Evolutionary conservation across 139 green algal species (phyloP).

Genomic region (Closterium sp.): DNA sequence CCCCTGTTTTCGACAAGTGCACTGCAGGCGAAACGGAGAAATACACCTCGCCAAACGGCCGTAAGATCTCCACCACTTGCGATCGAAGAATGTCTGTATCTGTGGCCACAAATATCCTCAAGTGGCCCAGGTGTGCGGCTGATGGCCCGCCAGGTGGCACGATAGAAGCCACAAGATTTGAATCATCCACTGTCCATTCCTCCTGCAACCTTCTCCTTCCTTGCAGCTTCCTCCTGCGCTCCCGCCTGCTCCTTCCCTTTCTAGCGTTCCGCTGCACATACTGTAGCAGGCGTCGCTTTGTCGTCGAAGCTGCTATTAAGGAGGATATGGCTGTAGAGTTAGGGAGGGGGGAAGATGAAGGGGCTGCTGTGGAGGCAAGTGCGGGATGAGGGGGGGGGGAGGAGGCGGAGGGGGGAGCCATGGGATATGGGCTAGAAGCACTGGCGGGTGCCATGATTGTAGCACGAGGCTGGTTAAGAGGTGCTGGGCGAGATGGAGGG

Average conservation of each 20-base stretch:
- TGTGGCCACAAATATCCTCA: background rate
- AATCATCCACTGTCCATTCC: background rate
- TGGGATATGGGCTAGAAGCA: background rate
- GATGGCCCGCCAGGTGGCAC: background rate
- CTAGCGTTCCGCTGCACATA: background rate
- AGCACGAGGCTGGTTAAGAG: no score
- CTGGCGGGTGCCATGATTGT: background rate
- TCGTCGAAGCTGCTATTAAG: background rate
- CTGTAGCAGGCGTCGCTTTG: background rate
- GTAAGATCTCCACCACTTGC: background rate
- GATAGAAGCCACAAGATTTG: background rate
- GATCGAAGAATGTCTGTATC: background rate
- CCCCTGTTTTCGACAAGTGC: background rate
- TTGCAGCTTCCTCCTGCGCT: background rate
- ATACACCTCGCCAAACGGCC: background rate
- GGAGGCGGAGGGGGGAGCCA: background rate
- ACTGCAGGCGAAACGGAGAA: background rate
- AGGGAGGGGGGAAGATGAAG: background rate
- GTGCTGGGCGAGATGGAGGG: no score
- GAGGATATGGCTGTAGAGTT: background rate
- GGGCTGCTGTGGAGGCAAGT: background rate
- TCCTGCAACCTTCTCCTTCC: background rate
- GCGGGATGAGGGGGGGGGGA: background rate
- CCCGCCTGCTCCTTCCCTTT: background rate
- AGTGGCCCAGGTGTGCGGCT: background rate